Percentiles rank a stretch among this genome's conserved stretches.
phyloP scores from a whole-genome alignment of 192 early-diverging fungal genomes.

The Lobosporangium transversale region DNA sequence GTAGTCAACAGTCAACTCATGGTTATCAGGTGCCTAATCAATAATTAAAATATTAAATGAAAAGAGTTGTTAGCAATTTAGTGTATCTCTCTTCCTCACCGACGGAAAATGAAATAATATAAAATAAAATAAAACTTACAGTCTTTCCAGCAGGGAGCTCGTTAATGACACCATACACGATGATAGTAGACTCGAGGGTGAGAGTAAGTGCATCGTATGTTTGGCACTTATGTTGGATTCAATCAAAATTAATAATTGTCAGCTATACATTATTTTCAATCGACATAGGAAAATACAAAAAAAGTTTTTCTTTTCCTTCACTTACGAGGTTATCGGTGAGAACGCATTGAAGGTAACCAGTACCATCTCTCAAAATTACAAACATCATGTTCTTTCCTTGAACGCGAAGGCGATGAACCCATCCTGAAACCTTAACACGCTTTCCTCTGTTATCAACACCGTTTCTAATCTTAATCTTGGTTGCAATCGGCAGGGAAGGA shows the following conservation, averaged over 20 bases:
- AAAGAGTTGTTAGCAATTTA: not conserved
- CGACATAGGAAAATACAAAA: too few species aligned
- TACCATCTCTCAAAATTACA: slow-evolving; percentile 92
- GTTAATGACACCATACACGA: slow-evolving; percentile 86
- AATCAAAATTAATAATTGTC: slow-evolving; percentile 58
- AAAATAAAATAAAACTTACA: slow-evolving; percentile 59
- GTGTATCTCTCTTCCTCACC: too few species aligned
- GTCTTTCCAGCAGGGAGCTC: slow-evolving; percentile 92
- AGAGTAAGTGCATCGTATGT: slow-evolving; percentile 94
- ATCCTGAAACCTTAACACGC: slow-evolving; percentile 90
- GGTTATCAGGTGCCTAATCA: slow-evolving; percentile 92
- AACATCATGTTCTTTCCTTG: slow-evolving; percentile 99
- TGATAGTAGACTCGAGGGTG: slow-evolving; percentile 92
- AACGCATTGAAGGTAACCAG: slow-evolving; percentile 94
- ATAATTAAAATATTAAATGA: not conserved
- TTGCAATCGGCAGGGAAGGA: slow-evolving; percentile 74
- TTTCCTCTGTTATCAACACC: slow-evolving; percentile 69
- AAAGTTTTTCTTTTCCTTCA: too few species aligned
- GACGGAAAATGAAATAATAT: too few species aligned
- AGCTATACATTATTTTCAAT: not conserved
- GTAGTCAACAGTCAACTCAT: slow-evolving; percentile 95
- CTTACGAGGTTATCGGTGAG: slow-evolving; percentile 84
- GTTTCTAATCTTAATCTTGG: slow-evolving; percentile 83
- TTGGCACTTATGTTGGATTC: too few species aligned
- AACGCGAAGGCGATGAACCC: slow-evolving; percentile 95